These are phyloP conservation scores for Saccharomyces pastorianus DNA, from an alignment of 1,139 yeast species.

Conservation along the genomic window DNA sequence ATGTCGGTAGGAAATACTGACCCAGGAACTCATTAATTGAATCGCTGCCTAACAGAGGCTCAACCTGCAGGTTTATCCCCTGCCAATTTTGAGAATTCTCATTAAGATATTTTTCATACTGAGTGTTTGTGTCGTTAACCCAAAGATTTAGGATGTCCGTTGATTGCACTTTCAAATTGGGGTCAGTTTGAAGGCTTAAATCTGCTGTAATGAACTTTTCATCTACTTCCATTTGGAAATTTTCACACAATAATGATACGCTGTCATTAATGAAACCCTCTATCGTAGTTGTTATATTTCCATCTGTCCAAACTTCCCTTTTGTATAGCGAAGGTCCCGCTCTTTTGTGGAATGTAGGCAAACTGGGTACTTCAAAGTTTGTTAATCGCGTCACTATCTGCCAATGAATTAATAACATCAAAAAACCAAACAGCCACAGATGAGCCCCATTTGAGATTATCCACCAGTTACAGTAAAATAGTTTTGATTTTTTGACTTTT, in stretches of 20 bases:
- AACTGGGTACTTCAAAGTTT: not conserved
- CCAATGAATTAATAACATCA: constrained; percentile 8
- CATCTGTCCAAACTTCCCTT: not conserved
- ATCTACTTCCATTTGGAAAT: not conserved
- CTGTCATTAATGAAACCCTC: not conserved
- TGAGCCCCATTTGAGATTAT: constrained; percentile 8
- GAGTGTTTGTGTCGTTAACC: not conserved
- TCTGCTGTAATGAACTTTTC: not conserved
- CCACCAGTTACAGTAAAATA: constrained; percentile 7
- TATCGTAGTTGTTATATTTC: not conserved
- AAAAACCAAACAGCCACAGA: constrained; percentile 6
- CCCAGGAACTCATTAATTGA: not conserved
- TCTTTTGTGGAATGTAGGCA: not conserved
- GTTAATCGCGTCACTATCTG: constrained; percentile 5
- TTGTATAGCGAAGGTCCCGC: not conserved
- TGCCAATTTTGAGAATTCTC: not conserved
- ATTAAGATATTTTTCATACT: not conserved
- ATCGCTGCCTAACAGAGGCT: not conserved
- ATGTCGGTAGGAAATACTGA: not conserved
- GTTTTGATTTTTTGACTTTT: not conserved
- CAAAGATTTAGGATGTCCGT: not conserved
- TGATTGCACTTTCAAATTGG: not conserved
- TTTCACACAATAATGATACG: not conserved
- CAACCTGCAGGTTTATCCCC: not conserved
- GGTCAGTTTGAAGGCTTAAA: not conserved